Conservation (phyloP, 176 grass and related monocot species). For the Carex kokanica region DNA sequence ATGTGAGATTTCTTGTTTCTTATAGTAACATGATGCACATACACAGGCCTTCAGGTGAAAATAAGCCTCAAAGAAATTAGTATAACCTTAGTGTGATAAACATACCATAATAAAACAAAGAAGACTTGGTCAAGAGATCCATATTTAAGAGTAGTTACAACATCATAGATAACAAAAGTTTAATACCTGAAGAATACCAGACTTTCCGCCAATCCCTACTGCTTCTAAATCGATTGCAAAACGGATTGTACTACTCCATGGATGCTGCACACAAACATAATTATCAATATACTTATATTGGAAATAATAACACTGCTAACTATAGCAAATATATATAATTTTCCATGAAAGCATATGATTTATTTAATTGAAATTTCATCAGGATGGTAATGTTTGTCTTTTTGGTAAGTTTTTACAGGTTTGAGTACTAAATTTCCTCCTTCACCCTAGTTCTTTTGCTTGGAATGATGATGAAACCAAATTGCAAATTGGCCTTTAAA, state of each 20-base stretch:
- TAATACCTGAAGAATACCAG: conserved; percentile 72
- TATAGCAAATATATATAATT: no score
- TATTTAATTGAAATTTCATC: no score
- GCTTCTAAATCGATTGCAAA: conserved; percentile 94
- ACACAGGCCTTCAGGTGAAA: no score
- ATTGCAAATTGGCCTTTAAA: no score
- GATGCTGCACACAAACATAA: conserved; percentile 57
- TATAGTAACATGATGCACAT: background rate
- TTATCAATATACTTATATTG: background rate
- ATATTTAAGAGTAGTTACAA: conserved; percentile 10
- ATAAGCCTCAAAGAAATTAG: background rate
- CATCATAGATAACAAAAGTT: conserved; percentile 13
- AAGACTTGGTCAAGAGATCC: conserved; percentile 9
- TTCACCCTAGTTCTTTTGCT: no score
- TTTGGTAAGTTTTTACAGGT: no score
- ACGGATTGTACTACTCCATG: conserved; percentile 57
- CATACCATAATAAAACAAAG: conserved; percentile 13
- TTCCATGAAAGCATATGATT: no score
- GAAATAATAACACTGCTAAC: background rate
- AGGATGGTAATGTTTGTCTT: no score
- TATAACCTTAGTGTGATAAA: conserved; percentile 94
- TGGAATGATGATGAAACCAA: no score
- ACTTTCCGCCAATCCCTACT: conserved; percentile 84
- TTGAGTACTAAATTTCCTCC: no score
- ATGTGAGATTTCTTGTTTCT: background rate